Percentiles rank a stretch among this genome's conserved stretches.
phyloP scores from a whole-genome alignment of 2,329 filamentous ascomycete genomes.

The Aspergillus sp. region DNA sequence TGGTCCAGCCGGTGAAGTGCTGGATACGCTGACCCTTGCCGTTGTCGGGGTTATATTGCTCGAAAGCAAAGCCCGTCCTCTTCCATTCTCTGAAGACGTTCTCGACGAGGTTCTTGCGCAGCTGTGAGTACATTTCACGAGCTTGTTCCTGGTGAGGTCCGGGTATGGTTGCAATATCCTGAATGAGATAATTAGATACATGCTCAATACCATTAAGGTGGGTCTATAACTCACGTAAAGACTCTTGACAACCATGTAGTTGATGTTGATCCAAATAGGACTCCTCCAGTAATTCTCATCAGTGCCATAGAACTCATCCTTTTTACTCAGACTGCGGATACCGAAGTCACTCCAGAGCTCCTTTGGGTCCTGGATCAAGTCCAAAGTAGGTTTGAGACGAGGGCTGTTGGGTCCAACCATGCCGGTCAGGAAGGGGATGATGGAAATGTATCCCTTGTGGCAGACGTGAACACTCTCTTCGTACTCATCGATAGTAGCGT shows the following conservation, averaged over 20 bases:
- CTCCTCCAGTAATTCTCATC: conserved; percentile 96
- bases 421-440: conserved; percentile 87
- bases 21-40: conserved; percentile 91
- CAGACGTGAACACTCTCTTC: conserved; percentile 86
- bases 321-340: conserved; percentile 81
- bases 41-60: conserved; percentile 93
- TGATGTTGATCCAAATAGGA: conserved; percentile 93
- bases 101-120: conserved; percentile 78
- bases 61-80: conserved; percentile 93
- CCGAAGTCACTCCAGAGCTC: conserved; percentile 87
- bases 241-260: conserved; percentile 76
- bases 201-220: background rate
- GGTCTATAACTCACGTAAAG: conserved; percentile 60
- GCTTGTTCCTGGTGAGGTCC: conserved; percentile 66
- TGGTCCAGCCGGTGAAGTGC: conserved; percentile 99
- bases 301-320: conserved; percentile 76
- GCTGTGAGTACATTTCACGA: conserved; percentile 63
- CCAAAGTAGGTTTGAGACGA: conserved; percentile 65
- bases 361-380: conserved; percentile 70
- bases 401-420: conserved; percentile 67
- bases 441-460: conserved; percentile 91
- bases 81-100: conserved; percentile 85
- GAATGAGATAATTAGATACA: conserved; percentile 12
- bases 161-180: conserved; percentile 57
- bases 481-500: conserved; percentile 90